Evolutionary conservation across 306 rosid genomes (phyloP).

Genomic region (Medicago lupulina): DNA sequence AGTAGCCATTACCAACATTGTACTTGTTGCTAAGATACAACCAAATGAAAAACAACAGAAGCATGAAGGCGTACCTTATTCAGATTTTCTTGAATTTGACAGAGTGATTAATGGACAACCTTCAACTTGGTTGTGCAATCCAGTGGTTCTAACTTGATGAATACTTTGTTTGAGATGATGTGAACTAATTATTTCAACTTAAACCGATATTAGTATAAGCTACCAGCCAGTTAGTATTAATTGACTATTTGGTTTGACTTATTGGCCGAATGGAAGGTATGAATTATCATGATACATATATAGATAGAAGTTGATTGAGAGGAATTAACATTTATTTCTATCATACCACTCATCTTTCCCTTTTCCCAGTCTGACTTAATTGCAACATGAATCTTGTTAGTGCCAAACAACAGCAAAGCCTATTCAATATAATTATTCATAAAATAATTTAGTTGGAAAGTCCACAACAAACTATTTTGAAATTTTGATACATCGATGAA

Average conservation of each 20-base stretch:
- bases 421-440: not conserved
- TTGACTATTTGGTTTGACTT: conserved; percentile 51
- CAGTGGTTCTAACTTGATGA: conserved; percentile 11
- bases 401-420: not conserved
- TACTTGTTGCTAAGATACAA: not conserved
- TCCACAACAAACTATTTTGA: not conserved
- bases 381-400: not conserved
- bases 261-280: conserved; percentile 43
- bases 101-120: not conserved
- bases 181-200: not conserved
- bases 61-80: conserved; percentile 37
- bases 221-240: not conserved
- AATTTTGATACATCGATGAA: too few species aligned
- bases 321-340: not conserved
- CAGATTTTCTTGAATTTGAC: conserved; percentile 12
- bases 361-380: not conserved
- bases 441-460: not conserved
- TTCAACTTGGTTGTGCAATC: conserved; percentile 1
- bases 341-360: not conserved
- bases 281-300: not conserved
- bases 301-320: not conserved
- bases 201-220: not conserved
- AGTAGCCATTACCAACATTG: not conserved
- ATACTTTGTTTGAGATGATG: not conserved
- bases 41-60: not conserved